phyloP scores from a whole-genome alignment of 192 early-diverging fungal genomes.

The Linnemannia schmuckeri region DNA sequence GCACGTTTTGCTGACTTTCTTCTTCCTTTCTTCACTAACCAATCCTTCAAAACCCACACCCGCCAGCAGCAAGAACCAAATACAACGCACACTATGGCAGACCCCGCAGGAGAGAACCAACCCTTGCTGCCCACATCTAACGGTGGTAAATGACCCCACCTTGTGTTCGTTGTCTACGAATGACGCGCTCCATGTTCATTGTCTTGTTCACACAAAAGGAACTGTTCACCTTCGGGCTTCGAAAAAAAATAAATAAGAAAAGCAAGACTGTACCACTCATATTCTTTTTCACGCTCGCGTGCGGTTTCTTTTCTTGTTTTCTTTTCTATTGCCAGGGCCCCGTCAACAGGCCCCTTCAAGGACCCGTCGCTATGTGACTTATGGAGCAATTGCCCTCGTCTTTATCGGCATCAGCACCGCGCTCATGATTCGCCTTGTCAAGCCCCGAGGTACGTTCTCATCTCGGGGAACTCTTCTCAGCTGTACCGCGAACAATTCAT shows the following conservation, averaged over 20 bases:
- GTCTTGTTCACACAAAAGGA: not conserved
- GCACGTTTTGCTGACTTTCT: not conserved
- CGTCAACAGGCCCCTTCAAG: slow-evolving; percentile 1
- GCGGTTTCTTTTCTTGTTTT: not conserved
- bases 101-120: slow-evolving; percentile 1
- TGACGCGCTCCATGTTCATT: not conserved
- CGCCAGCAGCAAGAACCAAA: not conserved
- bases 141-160: not conserved
- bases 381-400: slow-evolving; percentile 41
- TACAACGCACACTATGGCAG: not conserved
- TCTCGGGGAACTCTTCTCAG: not conserved
- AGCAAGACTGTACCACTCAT: not conserved
- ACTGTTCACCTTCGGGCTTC: not conserved
- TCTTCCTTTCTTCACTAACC: not conserved
- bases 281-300: not conserved
- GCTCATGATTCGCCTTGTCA: slow-evolving; percentile 38
- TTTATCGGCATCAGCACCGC: slow-evolving; percentile 39
- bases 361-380: slow-evolving; percentile 29
- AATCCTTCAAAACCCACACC: not conserved
- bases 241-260: not conserved
- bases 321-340: not conserved
- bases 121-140: not conserved
- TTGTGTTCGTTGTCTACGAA: not conserved
- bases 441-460: slow-evolving; percentile 28
- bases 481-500: not conserved